phyloP scores from a whole-genome alignment of 495 filamentous ascomycete species.

The Aspergillus sclerotiicarbonarius region DNA sequence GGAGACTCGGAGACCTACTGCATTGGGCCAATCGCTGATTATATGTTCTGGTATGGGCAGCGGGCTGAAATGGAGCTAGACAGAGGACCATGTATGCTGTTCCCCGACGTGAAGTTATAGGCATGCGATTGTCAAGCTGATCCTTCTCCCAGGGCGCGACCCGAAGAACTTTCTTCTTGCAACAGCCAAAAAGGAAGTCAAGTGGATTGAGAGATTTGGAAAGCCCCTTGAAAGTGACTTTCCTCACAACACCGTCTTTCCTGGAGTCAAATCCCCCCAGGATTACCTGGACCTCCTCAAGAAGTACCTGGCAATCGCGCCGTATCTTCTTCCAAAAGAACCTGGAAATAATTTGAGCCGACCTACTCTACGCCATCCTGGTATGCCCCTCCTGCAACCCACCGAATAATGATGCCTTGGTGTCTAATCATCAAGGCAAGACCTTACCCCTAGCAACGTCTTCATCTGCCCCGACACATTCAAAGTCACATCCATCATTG shows the following conservation, averaged over 20 bases:
- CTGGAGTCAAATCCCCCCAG: constrained; percentile 17
- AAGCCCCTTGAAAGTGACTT: constrained; percentile 21
- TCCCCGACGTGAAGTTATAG: not conserved
- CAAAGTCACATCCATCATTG: constrained; percentile 25
- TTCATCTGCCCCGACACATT: constrained; percentile 22
- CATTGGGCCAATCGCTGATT: constrained; percentile 25
- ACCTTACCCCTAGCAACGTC: constrained; percentile 26
- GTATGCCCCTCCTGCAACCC: not conserved
- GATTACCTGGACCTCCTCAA: constrained; percentile 18
- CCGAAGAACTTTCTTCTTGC: constrained; percentile 7
- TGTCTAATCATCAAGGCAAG: not conserved
- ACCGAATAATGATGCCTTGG: not conserved
- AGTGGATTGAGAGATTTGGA: constrained; percentile 18
- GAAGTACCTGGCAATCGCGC: constrained; percentile 22
- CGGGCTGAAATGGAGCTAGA: constrained; percentile 6
- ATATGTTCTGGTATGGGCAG: constrained; percentile 26
- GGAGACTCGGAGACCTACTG: constrained; percentile 17
- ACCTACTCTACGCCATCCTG: constrained; percentile 22
- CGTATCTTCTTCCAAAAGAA: constrained; percentile 20
- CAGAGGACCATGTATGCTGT: constrained; percentile 27
- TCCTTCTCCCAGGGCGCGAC: constrained; percentile 2
- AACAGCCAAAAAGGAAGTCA: constrained; percentile 16
- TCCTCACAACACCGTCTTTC: constrained; percentile 23
- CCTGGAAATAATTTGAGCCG: constrained; percentile 9
- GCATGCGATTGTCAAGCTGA: not conserved